A percentile compares a stretch with the other conserved stretches of the same genome.
Conservation (phyloP, 2,329 filamentous ascomycete genomes). For the Colletotrichum sp. region DNA sequence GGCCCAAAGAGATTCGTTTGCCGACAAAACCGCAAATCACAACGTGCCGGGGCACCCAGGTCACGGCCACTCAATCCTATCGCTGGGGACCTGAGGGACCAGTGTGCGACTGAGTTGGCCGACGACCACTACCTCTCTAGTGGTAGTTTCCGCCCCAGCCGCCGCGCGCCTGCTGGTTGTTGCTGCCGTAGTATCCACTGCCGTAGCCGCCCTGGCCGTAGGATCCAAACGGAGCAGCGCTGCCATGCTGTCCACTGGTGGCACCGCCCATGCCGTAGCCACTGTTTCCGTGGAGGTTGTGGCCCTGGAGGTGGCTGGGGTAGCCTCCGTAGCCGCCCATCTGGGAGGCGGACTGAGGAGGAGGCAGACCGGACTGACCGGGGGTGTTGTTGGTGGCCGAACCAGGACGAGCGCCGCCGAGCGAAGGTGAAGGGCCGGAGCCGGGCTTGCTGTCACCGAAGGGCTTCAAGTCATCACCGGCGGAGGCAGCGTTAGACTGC, state of each 20-base stretch:
- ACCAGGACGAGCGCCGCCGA: constrained; percentile 61
- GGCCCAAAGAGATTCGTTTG: constrained; percentile 22
- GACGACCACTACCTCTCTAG: constrained; percentile 40
- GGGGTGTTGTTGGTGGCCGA: constrained; percentile 61
- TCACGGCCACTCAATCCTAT: not conserved
- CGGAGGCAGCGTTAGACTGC: constrained; percentile 49
- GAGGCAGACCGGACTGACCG: constrained; percentile 58
- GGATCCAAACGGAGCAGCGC: constrained; percentile 57
- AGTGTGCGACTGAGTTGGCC: not conserved
- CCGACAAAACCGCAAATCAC: constrained; percentile 15
- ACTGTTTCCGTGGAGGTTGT: constrained; percentile 58
- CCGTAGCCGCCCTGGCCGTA: constrained; percentile 55
- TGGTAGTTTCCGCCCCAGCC: constrained; percentile 68
- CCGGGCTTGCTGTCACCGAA: constrained; percentile 61
- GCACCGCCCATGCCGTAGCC: constrained; percentile 60
- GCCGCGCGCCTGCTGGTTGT: constrained; percentile 50
- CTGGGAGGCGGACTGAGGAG: constrained; percentile 59
- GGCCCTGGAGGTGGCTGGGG: constrained; percentile 58
- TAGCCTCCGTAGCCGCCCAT: constrained; percentile 63
- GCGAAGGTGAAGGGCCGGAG: constrained; percentile 61
- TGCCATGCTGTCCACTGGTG: constrained; percentile 54
- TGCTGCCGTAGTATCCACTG: constrained; percentile 50
- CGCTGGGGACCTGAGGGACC: not conserved
- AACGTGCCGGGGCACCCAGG: constrained; percentile 3
- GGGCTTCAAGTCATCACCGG: constrained; percentile 62